Evolutionary conservation across 2,329 filamentous ascomycete genomes (phyloP), one percentile per base, ranked within the genome.

Genomic region (Trichoderma sp.): DNA sequence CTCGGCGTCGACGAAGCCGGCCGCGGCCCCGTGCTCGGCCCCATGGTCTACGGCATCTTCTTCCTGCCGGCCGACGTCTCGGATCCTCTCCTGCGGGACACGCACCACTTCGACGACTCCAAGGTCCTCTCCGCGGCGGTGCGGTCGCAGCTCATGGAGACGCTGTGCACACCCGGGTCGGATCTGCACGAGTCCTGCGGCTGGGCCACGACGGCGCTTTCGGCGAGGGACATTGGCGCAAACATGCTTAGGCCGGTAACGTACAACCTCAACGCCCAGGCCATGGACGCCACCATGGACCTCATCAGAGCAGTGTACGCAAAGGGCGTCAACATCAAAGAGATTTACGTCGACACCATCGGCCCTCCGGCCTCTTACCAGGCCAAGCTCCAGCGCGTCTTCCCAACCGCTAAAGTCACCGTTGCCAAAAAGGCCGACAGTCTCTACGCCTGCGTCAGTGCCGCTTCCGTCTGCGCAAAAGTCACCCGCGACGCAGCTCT

Each of bases 201-300:
- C 32, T 98, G 93, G 92, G 94, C 94, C 5, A 89, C 92, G 7
- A 86, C 90, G 26, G 84, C 91, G 21, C 88, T 98, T 72, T 97
- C 93, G 0, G 94, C 96, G 10, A 87, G 90, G 55, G 92, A 95
- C 81, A 97, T 97, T 74, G 87, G 86, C 51, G 87, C 93, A 8
- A 87, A 88, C 74, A 96, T 96, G 92, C 83, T 96, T 75, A 85
- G 86, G 11, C 86, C 89, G 2, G 82, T 83, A 10, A 78, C 83
- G 4, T 96, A 97, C 82, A 99, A 99, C 78, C 87, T 99, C 72
- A 99, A 99, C 78, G 93, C 94, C 5, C 96, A 99, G 80, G 95
- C 95, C 21, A 91, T 96, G 88, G 94, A 97, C 79, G 92, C 95
- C 4, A 98, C 95, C 0, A 88, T 97, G 28, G 87, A 87, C 49